Evolutionary conservation across 2,329 filamentous ascomycete species (phyloP).

Genomic region (Aspergillus caelatus): DNA sequence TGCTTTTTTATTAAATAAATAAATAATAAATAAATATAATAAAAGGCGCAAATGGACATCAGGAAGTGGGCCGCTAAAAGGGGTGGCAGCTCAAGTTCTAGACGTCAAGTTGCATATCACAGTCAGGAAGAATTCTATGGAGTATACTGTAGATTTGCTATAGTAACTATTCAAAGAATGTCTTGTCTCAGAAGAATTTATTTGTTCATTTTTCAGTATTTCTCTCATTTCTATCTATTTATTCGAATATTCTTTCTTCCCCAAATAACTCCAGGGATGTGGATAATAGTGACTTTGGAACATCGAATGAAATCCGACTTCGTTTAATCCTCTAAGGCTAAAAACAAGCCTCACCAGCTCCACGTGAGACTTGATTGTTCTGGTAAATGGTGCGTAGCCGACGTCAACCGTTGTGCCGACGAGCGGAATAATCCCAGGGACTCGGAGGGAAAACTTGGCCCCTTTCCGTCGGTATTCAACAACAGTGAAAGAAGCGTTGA

Average conservation of each 20-base stretch:
- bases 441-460: background rate
- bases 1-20: background rate
- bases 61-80: background rate
- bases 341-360: constrained; percentile 1
- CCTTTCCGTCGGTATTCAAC: background rate
- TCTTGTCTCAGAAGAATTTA: background rate
- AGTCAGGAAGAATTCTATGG: background rate
- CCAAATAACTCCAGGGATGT: constrained; percentile 6
- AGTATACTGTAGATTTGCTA: background rate
- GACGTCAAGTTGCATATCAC: too few relatives aligned
- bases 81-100: background rate
- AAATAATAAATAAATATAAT: background rate
- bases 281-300: background rate
- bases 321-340: constrained; percentile 5
- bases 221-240: background rate
- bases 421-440: constrained; percentile 6
- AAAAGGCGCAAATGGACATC: background rate
- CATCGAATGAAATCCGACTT: constrained; percentile 1
- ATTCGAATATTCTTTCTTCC: background rate
- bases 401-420: constrained; percentile 13
- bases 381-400: constrained; percentile 3
- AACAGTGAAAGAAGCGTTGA: background rate
- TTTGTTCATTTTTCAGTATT: background rate
- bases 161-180: background rate
- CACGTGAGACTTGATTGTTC: constrained; percentile 13